Conservation (phyloP, 2,329 filamentous ascomycete genomes). For the Aspergillus pseudoviridinutans region DNA sequence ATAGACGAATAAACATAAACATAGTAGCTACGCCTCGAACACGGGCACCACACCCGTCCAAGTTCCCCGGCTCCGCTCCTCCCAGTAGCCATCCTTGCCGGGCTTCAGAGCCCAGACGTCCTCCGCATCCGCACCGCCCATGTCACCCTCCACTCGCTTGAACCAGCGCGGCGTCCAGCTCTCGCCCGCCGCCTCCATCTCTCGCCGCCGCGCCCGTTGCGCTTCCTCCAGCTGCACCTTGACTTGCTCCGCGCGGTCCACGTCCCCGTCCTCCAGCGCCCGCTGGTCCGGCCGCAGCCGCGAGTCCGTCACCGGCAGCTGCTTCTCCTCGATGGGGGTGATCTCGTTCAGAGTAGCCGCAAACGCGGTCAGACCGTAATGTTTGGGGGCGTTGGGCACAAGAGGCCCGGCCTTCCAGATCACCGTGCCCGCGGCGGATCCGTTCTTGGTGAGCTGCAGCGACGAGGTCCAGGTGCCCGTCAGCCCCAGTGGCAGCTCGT, state of each 20-base stretch:
- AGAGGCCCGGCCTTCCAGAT: constrained; percentile 77
- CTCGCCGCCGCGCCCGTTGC: constrained; percentile 70
- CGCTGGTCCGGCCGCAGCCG: constrained; percentile 83
- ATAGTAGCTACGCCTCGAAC: constrained; percentile 39
- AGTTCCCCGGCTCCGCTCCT: constrained; percentile 65
- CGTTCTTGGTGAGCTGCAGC: constrained; percentile 63
- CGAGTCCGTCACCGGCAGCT: constrained; percentile 76
- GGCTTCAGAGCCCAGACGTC: constrained; percentile 66
- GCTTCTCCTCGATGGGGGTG: constrained; percentile 70
- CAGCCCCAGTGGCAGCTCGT: constrained; percentile 63
- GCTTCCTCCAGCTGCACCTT: constrained; percentile 83
- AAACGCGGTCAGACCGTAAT: constrained; percentile 86
- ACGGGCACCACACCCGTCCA: constrained; percentile 61
- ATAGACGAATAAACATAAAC: not conserved
- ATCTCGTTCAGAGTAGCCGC: constrained; percentile 84
- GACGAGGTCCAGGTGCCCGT: constrained; percentile 79
- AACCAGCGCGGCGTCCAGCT: constrained; percentile 81
- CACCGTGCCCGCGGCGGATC: constrained; percentile 58
- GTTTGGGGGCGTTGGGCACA: constrained; percentile 72
- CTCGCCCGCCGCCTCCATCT: constrained; percentile 71
- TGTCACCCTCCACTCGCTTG: constrained; percentile 55
- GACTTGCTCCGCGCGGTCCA: constrained; percentile 77
- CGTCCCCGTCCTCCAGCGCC: constrained; percentile 72
- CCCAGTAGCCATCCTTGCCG: constrained; percentile 91
- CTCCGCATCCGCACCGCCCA: constrained; percentile 33